A percentile compares a stretch with the other conserved stretches of the same genome.
These are phyloP conservation scores for Peronospora destructor DNA, from an alignment of 352 stramenopile species.

Conservation along the genomic window DNA sequence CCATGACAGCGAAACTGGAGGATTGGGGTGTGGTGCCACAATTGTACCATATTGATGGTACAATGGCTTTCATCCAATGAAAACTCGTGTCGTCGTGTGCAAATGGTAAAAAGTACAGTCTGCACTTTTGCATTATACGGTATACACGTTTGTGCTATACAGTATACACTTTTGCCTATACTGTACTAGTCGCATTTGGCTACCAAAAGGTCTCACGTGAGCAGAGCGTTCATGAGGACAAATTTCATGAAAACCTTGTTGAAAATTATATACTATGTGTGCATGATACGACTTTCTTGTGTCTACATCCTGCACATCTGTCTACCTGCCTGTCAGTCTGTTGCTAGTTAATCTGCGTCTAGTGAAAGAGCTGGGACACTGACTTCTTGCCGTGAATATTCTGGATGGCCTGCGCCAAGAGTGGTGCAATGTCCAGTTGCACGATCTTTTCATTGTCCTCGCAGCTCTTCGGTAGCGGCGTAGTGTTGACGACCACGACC, in stretches of 20 bases:
- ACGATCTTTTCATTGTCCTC: conserved; percentile 96
- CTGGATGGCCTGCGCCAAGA: conserved; percentile 98
- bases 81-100: no score
- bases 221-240: no score
- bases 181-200: no score
- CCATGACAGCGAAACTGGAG: conserved; percentile 5
- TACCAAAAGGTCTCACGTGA: no score
- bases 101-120: background rate
- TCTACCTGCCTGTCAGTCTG: conserved; percentile 12
- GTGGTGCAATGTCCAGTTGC: conserved; percentile 95
- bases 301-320: conserved; percentile 10
- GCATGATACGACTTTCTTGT: conserved; percentile 8
- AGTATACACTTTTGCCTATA: no score
- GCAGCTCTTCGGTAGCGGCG: conserved; percentile 75
- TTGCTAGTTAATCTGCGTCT: conserved; percentile 30
- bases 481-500: conserved; percentile 88
- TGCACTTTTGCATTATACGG: background rate
- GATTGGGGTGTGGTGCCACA: background rate
- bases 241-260: conserved; percentile 21
- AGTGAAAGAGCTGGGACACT: conserved; percentile 99
- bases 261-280: conserved; percentile 32
- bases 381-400: conserved; percentile 99
- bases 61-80: conserved; percentile 9
- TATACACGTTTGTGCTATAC: no score
- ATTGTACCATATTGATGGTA: conserved; percentile 6